These are phyloP conservation scores for Fusarium veterinarium DNA, from an alignment of 2,329 filamentous ascomycete species.

Conservation along the genomic window DNA sequence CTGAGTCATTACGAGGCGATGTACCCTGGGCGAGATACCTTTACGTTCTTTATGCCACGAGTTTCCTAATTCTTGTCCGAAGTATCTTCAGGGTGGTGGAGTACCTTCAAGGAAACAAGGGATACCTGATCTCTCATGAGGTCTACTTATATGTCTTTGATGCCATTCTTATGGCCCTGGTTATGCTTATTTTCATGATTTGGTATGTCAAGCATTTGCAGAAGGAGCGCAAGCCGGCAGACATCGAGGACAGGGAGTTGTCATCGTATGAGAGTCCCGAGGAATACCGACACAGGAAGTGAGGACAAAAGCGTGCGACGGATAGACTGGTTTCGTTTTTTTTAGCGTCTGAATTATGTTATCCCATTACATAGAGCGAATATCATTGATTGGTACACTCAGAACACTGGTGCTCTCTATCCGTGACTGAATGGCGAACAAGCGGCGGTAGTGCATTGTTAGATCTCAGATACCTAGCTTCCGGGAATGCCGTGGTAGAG, in stretches of 20 bases:
- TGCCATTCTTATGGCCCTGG: slow-evolving; percentile 8
- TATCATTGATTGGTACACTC: accelerated
- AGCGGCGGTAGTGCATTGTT: accelerated
- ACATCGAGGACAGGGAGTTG: not conserved
- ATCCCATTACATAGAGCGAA: accelerated
- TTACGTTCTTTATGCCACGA: slow-evolving; percentile 12
- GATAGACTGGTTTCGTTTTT: not conserved
- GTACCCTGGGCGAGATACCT: slow-evolving; percentile 5
- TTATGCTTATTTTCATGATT: not conserved
- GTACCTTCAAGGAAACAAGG: not conserved
- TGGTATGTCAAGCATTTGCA: slow-evolving; percentile 17
- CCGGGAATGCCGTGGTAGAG: no score
- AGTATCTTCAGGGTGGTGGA: slow-evolving; percentile 16
- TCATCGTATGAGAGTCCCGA: not conserved
- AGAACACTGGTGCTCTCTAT: no score
- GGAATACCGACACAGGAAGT: not conserved
- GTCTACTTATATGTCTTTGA: slow-evolving; percentile 11
- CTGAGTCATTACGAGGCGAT: not conserved
- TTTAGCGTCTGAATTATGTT: not conserved
- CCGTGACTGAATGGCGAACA: accelerated
- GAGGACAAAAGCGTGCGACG: not conserved
- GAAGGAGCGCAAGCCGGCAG: not conserved
- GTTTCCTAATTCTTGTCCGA: slow-evolving; percentile 8
- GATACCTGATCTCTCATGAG: slow-evolving; percentile 13
- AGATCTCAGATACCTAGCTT: no score